These are phyloP conservation scores for Sporobolomyces phaffii DNA, from an alignment of 768 basidiomycete species.

Conservation along the genomic window DNA sequence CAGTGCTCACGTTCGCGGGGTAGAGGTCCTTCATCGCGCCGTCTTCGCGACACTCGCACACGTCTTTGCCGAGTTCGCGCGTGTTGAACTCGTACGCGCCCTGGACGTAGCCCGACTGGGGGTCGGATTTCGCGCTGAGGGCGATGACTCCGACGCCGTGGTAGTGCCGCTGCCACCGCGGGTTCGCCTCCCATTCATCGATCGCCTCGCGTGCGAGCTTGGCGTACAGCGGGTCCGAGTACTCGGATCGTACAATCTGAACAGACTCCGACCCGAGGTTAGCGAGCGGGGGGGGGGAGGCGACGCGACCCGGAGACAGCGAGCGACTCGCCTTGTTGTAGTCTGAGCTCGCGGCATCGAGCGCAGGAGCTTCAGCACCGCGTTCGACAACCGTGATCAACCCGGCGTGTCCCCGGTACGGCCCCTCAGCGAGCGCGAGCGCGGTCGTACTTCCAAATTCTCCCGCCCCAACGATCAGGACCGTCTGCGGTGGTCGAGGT, in stretches of 20 bases:
- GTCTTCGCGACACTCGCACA: not conserved
- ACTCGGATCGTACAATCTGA: conserved; percentile 43
- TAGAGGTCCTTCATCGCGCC: conserved; percentile 9
- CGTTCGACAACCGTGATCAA: conserved; percentile 42
- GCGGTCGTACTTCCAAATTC: conserved; percentile 41
- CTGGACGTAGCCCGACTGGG: conserved; percentile 17
- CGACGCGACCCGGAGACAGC: no score
- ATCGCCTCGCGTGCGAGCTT: conserved; percentile 45
- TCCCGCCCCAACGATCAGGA: conserved; percentile 41
- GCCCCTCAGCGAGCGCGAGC: conserved; percentile 34
- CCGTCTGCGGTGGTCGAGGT: conserved; percentile 1
- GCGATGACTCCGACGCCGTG: conserved; percentile 39
- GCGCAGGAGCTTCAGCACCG: conserved; percentile 37
- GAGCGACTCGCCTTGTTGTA: conserved; percentile 42
- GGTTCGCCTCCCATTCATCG: conserved; percentile 41
- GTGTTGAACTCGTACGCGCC: conserved; percentile 5
- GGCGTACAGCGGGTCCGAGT: conserved; percentile 42
- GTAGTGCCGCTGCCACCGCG: conserved; percentile 42
- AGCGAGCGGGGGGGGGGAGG: not conserved
- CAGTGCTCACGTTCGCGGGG: not conserved
- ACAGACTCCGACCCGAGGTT: not conserved
- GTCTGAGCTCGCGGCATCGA: conserved; percentile 44
- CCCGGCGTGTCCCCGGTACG: conserved; percentile 18
- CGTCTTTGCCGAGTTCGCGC: not conserved
- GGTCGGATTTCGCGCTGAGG: not conserved